phyloP scores from a whole-genome alignment of 1,139 yeast genomes.

The Pichia sp. region DNA sequence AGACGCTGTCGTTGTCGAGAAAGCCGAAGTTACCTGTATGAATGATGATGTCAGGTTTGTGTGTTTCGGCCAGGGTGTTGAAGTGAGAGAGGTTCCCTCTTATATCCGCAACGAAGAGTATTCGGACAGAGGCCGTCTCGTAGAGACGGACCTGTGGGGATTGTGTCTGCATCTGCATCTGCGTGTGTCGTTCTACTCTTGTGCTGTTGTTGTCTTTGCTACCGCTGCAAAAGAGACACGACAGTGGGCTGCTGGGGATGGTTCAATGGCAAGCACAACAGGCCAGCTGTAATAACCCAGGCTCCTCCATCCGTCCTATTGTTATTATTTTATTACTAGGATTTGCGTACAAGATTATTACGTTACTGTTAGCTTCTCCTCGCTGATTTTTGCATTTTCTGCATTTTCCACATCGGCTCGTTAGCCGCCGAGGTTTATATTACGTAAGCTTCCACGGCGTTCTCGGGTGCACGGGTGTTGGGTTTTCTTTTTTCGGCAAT shows the following conservation, averaged over 20 bases:
- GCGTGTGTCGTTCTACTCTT: background rate
- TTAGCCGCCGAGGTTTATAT: too few species aligned
- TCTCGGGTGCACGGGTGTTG: too few species aligned
- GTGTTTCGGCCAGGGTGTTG: slow-evolving; percentile 44
- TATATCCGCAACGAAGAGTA: slow-evolving; percentile 53
- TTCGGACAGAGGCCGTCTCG: slow-evolving; percentile 22
- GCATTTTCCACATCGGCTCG: too few species aligned
- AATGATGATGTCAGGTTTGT: slow-evolving; percentile 49
- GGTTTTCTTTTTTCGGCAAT: too few species aligned
- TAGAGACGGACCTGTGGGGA: slow-evolving; percentile 11
- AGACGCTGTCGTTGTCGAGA: slow-evolving; percentile 58
- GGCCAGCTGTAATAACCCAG: too few species aligned
- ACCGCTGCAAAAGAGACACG: background rate
- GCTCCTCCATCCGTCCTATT: too few species aligned
- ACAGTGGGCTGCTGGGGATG: background rate
- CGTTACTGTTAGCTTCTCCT: too few species aligned
- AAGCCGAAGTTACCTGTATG: slow-evolving; percentile 84
- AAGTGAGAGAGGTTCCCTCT: slow-evolving; percentile 48
- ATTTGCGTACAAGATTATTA: too few species aligned
- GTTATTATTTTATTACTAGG: too few species aligned
- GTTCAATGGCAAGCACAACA: background rate
- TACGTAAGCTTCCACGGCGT: too few species aligned
- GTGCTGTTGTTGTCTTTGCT: background rate
- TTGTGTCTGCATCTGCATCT: background rate
- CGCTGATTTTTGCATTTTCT: too few species aligned